Conservation (phyloP, 208 protist species). For the Phytomonas francai region DNA sequence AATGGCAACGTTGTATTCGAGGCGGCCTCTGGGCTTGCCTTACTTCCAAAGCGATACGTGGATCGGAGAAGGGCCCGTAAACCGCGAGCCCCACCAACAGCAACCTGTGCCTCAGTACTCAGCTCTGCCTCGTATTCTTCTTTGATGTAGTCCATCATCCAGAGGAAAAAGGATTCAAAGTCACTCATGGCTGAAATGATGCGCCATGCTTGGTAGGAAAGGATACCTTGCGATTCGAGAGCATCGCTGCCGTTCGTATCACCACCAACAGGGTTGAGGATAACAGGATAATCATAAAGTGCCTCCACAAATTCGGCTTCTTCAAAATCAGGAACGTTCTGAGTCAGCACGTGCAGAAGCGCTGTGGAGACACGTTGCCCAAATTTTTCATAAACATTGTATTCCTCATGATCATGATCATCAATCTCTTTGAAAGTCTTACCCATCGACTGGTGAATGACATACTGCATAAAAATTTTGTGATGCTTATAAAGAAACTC, state of each 20-base stretch:
- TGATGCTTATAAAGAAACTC: constrained; percentile 66
- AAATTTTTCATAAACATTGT: constrained; percentile 58
- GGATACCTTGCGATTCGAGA: constrained; percentile 18
- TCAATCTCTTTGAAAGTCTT: constrained; percentile 6
- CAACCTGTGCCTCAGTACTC: constrained; percentile 19
- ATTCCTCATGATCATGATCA: constrained; percentile 66
- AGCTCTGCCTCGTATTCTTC: constrained; percentile 65
- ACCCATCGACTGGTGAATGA: not conserved
- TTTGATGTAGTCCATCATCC: constrained; percentile 81
- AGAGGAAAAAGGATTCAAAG: constrained; percentile 71
- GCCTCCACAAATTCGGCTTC: constrained; percentile 70
- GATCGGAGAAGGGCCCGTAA: constrained; percentile 60
- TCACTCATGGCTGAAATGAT: constrained; percentile 67
- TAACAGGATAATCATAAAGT: constrained; percentile 17
- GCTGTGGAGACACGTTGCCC: constrained; percentile 33
- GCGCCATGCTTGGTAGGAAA: constrained; percentile 76
- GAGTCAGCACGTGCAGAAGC: constrained; percentile 35
- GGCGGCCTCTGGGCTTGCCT: not conserved
- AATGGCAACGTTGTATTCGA: not conserved
- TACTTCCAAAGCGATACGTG: constrained; percentile 20
- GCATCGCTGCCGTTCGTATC: not conserved
- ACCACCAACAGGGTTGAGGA: not conserved
- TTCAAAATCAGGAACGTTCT: constrained; percentile 50
- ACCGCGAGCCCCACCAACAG: constrained; percentile 48
- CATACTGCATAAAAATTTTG: constrained; percentile 37